Evolutionary conservation across 768 basidiomycete genomes (phyloP).

Genomic region (Pleurotus citrinopileatus): DNA sequence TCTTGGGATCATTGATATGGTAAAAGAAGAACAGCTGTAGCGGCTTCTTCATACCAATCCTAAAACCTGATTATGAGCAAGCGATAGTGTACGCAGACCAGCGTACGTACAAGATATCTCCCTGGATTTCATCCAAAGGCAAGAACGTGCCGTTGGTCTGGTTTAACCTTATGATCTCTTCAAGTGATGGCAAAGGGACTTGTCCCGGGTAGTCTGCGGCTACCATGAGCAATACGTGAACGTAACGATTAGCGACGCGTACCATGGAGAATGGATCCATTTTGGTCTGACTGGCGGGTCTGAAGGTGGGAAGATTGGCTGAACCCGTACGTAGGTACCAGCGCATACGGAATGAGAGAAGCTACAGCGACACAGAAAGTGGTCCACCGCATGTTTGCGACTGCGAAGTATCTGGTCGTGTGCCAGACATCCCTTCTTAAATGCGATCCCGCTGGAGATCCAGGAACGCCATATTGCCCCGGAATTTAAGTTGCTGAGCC

Average conservation of each 20-base stretch:
- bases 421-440: conserved; percentile 1
- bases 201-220: conserved; percentile 5
- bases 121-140: conserved; percentile 18
- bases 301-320: not conserved
- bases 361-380: conserved; percentile 3
- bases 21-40: conserved; percentile 22
- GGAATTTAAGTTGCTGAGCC: not conserved
- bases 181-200: conserved; percentile 3
- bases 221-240: not conserved
- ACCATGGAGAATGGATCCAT: conserved; percentile 7
- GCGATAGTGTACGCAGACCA: not conserved
- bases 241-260: not conserved
- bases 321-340: conserved; percentile 6
- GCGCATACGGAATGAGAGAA: conserved; percentile 1
- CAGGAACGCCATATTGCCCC: conserved; percentile 1
- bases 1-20: conserved; percentile 14
- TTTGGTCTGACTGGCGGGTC: not conserved
- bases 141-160: conserved; percentile 13
- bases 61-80: not conserved
- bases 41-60: conserved; percentile 22
- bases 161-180: conserved; percentile 10
- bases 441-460: not conserved
- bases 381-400: conserved; percentile 6
- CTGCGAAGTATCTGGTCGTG: not conserved
- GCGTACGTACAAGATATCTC: conserved; percentile 17